These are phyloP conservation scores for Globisporangium takayamanum DNA, from an alignment of 352 stramenopile genomes.

Conservation along the genomic window DNA sequence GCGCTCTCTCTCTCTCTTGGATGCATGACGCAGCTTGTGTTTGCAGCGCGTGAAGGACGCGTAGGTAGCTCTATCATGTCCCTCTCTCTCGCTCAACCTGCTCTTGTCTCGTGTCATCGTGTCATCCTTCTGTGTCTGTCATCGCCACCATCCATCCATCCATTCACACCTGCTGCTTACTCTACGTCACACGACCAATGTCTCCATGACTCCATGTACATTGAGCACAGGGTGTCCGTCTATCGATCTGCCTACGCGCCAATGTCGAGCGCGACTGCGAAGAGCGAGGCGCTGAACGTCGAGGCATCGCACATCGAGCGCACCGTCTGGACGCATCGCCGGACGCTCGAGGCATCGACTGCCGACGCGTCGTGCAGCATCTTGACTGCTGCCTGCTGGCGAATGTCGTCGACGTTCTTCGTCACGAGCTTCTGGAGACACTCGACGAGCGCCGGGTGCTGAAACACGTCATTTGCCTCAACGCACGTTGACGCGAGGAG, in stretches of 20 bases:
- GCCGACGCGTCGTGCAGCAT: constrained; percentile 40
- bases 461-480: constrained; percentile 22
- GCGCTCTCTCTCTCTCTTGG: too few relatives aligned
- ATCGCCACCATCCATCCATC: too few relatives aligned
- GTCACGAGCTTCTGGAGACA: constrained; percentile 39
- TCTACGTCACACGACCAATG: too few relatives aligned
- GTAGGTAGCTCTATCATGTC: too few relatives aligned
- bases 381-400: constrained; percentile 46
- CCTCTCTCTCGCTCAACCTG: too few relatives aligned
- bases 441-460: constrained; percentile 26
- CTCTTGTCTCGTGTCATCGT: too few relatives aligned
- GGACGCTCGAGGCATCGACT: constrained; percentile 22
- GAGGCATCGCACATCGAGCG: constrained; percentile 23
- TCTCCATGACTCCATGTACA: too few relatives aligned
- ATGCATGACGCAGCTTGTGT: too few relatives aligned
- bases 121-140: too few relatives aligned
- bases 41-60: too few relatives aligned
- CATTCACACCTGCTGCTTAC: too few relatives aligned
- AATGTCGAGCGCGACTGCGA: constrained; percentile 41
- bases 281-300: constrained; percentile 48
- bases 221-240: too few relatives aligned
- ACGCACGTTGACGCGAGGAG: constrained; percentile 12
- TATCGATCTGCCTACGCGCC: constrained; percentile 8
- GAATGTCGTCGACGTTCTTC: constrained; percentile 47
- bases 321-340: constrained; percentile 29